Evolutionary conservation across 257 asterid genomes (phyloP).

Genomic region (Nicotiana attenuata): DNA sequence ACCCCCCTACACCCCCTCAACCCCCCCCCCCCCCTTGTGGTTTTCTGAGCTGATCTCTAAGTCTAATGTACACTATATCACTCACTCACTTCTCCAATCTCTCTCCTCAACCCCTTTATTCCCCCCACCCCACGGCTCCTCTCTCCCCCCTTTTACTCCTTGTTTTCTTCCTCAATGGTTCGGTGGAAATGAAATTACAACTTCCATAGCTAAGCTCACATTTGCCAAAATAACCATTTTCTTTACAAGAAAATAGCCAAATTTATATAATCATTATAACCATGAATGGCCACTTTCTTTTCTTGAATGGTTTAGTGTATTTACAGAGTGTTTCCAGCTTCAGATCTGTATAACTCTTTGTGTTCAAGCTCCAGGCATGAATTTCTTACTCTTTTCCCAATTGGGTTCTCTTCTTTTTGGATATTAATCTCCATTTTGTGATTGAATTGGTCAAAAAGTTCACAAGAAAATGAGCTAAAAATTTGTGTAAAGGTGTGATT

Average conservation of each 20-base stretch:
- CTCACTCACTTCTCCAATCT: background rate
- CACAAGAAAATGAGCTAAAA: background rate
- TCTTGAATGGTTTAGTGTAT: background rate
- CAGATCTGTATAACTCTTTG: slow-evolving; percentile 12
- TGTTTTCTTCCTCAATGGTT: background rate
- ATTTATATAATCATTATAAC: background rate
- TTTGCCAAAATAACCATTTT: background rate
- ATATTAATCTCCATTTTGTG: background rate
- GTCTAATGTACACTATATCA: background rate
- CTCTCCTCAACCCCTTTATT: background rate
- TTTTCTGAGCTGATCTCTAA: background rate
- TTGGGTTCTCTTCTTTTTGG: background rate
- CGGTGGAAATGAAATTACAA: background rate
- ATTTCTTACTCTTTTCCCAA: background rate
- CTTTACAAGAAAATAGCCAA: background rate
- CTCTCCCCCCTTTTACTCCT: background rate
- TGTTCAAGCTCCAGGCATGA: background rate
- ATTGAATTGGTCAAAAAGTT: background rate
- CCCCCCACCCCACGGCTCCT: too few species aligned
- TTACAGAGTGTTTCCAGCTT: background rate
- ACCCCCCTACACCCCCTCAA: background rate
- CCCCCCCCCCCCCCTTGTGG: background rate
- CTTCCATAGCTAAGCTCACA: background rate
- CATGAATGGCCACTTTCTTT: slow-evolving; percentile 6
- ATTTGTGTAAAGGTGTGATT: slow-evolving; percentile 1